Percentiles rank a stretch among this genome's conserved stretches.
These are phyloP conservation scores for Podospora conica DNA, from an alignment of 495 filamentous ascomycete species.

Conservation along the genomic window DNA sequence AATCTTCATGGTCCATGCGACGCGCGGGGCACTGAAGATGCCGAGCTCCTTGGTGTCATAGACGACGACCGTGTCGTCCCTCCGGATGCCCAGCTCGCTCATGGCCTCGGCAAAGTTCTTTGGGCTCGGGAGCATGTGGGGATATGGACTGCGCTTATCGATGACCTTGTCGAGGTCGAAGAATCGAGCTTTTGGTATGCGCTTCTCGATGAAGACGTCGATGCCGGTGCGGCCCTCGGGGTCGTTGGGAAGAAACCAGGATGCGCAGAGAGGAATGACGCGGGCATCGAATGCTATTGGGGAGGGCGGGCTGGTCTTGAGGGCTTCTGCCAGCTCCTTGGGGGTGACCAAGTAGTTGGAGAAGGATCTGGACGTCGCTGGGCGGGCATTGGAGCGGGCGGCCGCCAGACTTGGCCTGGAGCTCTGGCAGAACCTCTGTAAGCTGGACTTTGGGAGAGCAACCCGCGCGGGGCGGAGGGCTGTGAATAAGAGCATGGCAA, in stretches of 20 bases:
- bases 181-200: slow-evolving; percentile 86
- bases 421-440: slow-evolving; percentile 17
- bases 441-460: slow-evolving; percentile 25
- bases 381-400: background rate
- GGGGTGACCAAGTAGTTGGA: slow-evolving; percentile 82
- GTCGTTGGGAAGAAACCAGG: slow-evolving; percentile 96
- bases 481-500: slow-evolving; percentile 34
- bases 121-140: slow-evolving; percentile 89
- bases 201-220: slow-evolving; percentile 65
- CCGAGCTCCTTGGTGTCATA: slow-evolving; percentile 86
- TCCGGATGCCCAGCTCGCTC: slow-evolving; percentile 75
- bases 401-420: slow-evolving; percentile 15
- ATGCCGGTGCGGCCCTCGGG: slow-evolving; percentile 61
- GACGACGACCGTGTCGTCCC: slow-evolving; percentile 83
- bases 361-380: slow-evolving; percentile 42
- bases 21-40: slow-evolving; percentile 88
- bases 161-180: slow-evolving; percentile 91
- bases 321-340: slow-evolving; percentile 67
- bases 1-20: slow-evolving; percentile 84
- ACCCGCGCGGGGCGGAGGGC: slow-evolving; percentile 34
- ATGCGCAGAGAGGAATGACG: slow-evolving; percentile 80
- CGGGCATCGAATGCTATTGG: slow-evolving; percentile 71
- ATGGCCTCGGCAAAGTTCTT: slow-evolving; percentile 80
- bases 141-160: slow-evolving; percentile 80
- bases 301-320: slow-evolving; percentile 67